Evolutionary conservation across 2,329 filamentous ascomycete species (phyloP).

Genomic region (Venturia effusa): DNA sequence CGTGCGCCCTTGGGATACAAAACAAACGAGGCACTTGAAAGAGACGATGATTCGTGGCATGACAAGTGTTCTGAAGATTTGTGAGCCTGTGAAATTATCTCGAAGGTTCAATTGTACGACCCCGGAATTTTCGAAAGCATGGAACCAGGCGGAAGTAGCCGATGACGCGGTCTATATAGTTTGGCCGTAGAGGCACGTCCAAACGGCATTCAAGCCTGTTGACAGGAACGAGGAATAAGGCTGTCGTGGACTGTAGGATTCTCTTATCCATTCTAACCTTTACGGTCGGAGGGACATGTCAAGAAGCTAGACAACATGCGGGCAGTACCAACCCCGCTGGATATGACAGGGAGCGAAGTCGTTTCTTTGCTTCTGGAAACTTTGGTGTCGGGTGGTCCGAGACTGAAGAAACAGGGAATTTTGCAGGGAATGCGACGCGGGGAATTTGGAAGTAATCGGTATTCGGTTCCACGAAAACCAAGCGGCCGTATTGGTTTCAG

Average conservation of each 20-base stretch:
- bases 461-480: background rate
- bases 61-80: background rate
- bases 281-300: background rate
- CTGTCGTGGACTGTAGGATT: background rate
- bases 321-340: background rate
- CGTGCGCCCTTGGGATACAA: background rate
- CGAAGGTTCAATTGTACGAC: background rate
- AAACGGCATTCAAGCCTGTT: background rate
- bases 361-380: background rate
- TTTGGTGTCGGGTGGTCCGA: background rate
- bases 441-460: background rate
- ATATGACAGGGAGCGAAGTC: background rate
- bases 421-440: background rate
- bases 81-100: background rate
- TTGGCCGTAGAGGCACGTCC: too few relatives aligned
- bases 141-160: background rate
- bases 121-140: background rate
- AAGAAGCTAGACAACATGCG: background rate
- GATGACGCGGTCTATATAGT: background rate
- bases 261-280: background rate
- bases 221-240: background rate
- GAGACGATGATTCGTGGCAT: background rate
- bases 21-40: background rate
- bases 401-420: background rate
- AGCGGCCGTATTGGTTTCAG: background rate